Percentiles rank a stretch among this genome's conserved stretches.
These are phyloP conservation scores for Saccharomyces pastorianus DNA, from an alignment of 1,139 yeast genomes.

Conservation along the genomic window DNA sequence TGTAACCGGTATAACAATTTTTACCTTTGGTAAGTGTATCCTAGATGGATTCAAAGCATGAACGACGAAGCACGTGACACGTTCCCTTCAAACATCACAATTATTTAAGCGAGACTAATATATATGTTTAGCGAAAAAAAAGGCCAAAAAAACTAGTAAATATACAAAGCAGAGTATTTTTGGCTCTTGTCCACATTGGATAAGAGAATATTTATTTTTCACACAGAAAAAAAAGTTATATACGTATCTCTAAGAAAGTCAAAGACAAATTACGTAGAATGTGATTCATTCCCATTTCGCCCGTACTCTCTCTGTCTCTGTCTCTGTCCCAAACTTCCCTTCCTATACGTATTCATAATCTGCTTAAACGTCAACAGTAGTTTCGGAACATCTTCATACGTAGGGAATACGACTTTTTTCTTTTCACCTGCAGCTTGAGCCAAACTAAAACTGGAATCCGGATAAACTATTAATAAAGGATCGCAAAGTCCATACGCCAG, in stretches of 20 bases:
- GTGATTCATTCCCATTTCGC: neutral
- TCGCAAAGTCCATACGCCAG: neutral
- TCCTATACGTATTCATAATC: neutral
- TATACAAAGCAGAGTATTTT: neutral
- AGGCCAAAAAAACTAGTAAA: neutral
- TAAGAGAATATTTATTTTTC: neutral
- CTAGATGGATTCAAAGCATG: conserved; percentile 21
- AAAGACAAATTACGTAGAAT: neutral
- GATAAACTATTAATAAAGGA: neutral
- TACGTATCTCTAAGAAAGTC: neutral
- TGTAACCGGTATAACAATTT: conserved; percentile 12
- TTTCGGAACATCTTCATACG: neutral
- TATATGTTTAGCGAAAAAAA: neutral
- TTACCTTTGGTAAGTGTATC: conserved; percentile 18
- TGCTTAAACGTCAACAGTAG: neutral
- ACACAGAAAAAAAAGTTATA: neutral
- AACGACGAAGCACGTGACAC: neutral
- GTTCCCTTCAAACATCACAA: neutral
- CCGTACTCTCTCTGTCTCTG: neutral
- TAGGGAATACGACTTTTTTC: neutral
- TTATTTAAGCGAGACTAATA: neutral
- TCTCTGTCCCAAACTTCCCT: neutral
- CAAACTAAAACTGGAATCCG: neutral
- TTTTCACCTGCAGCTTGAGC: neutral
- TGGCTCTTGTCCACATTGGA: neutral